Conservation (phyloP, 1,284 basidiomycete genomes). For the Apiotrichum laibachii region DNA sequence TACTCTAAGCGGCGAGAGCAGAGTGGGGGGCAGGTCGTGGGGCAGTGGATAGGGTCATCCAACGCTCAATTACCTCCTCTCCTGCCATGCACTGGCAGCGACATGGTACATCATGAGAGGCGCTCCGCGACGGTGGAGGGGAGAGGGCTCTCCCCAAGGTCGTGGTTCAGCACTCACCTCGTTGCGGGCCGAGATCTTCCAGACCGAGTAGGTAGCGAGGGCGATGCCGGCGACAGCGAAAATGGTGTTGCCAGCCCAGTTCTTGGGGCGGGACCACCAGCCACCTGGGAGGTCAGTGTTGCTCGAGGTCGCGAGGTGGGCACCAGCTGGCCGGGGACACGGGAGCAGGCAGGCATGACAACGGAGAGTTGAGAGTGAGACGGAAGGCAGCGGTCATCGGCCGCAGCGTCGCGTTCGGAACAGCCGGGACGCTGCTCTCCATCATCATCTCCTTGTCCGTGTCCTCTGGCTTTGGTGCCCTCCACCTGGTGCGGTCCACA, state of each 20-base stretch:
- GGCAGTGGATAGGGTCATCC: too few relatives aligned
- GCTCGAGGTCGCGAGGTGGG: background rate
- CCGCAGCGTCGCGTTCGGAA: too few relatives aligned
- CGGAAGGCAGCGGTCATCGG: too few relatives aligned
- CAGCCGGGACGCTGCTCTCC: too few relatives aligned
- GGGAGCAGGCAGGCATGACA: background rate
- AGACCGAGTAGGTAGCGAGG: conserved; percentile 54
- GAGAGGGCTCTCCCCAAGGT: background rate
- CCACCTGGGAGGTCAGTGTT: conserved; percentile 47
- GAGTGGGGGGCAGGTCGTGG: too few relatives aligned
- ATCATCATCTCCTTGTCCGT: too few relatives aligned
- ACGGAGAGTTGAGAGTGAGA: background rate
- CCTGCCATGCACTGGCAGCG: too few relatives aligned
- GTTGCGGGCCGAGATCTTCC: conserved; percentile 54
- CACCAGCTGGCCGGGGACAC: background rate
- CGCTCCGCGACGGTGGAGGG: background rate
- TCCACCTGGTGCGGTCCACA: background rate
- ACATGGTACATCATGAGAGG: too few relatives aligned
- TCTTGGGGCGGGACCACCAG: conserved; percentile 59
- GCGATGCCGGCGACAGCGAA: conserved; percentile 53
- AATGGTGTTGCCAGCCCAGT: conserved; percentile 57
- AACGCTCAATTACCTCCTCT: too few relatives aligned
- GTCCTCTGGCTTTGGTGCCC: background rate
- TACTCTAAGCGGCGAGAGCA: background rate
- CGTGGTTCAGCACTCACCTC: conserved; percentile 51